Base-by-base conservation (phyloP, 2,329 filamentous ascomycete species). In the Chrysoporthe austroafricana region DNA sequence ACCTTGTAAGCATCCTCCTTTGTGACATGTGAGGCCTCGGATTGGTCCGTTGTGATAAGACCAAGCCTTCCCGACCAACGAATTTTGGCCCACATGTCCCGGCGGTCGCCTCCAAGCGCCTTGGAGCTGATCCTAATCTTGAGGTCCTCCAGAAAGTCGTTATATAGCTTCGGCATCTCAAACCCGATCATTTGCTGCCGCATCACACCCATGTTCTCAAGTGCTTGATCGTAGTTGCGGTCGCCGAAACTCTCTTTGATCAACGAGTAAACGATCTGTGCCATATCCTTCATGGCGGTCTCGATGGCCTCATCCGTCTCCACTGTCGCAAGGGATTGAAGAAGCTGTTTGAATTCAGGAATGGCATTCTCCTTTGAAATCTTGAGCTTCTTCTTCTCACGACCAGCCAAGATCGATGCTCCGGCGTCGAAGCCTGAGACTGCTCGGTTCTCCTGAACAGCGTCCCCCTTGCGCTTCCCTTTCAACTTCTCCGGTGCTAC, bases 341-440 rank as follows among this genome's bases (percentile, higher is more conserved):
- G 83, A 3, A 90, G 85, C 76, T 93, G 93, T 76, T 94, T 96
- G 86, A 97, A 97, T 69, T 95, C 92, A 0, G 96, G 94, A 5
- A 98, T 88, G 1, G 94, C 88, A 71, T 98, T 98, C 11, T 90
- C 85, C 0, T 86, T 77, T 2, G 83, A 82, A 32, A 89, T 83
- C 67, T 74, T 77, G 7, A 70, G 74, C 61, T 72, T 72, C 16
- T 68, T 62, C 8, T 59, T 48, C 21, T 60, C 59, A 16, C 50
- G 16, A 5, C 34, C 54, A 69, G 78, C 79, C 39, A 80, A 80
- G n/a, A 98, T 88, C 2, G 98, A 86, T 4, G 88, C 89, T 69
- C 94, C 91, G 50, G 98, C 86, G 73, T 98, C 92, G 52, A 99
- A 89, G 26, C 94, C 94, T 0, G 95, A 98, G 9, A 97, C 86